Base-by-base conservation (phyloP, 306 rosid genomes). In the Cicer arietinum region DNA sequence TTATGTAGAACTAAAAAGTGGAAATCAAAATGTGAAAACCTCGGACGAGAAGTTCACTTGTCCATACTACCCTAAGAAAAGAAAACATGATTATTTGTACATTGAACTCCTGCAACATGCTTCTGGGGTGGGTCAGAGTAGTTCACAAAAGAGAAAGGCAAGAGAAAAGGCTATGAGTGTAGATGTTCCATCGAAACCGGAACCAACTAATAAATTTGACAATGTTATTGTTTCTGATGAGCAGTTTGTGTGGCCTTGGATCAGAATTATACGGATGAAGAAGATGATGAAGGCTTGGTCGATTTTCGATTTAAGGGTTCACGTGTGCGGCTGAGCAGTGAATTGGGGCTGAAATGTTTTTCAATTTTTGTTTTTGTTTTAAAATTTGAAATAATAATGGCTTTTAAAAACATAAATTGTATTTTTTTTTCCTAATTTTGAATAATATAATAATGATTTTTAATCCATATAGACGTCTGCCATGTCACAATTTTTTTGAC, bases 211-310 rank as follows among this genome's bases (percentile, higher is more conserved):
- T 46, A 82, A 81, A 71, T 68, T 66, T 17, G 85, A 87, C 17
- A 73, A 87, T 57, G 72, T 73, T 18, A 75, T 70, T 51, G 79
- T 87, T 79, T 86, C 84, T 18, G 86, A 86, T 74, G 99, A 92
- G 67, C 87, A 86, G 78, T 84, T 92, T 73, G 97, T 95, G 73
- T 90, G 97, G 97, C 99, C 99, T 45, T 92, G 99, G 99, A 86
- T 81, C 47, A 97, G 98, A 58, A 59, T 95, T 40, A 93, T 90
- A 30, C 20, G 20, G 20, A 18, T 18, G 20, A 18, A 18, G 20
- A 18, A 18, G 20, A 18, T 0, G 1, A 18, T 18, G 1, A 18
- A 18, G 20, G 20, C 20, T 18, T 18, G 20, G 1, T 18, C 20
- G 20, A 18, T 18, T 18, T 18, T 18, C 16, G 16, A 14, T 14